These are phyloP conservation scores for Ascodesmis nigricans DNA, from an alignment of 495 filamentous ascomycete species.

Conservation along the genomic window DNA sequence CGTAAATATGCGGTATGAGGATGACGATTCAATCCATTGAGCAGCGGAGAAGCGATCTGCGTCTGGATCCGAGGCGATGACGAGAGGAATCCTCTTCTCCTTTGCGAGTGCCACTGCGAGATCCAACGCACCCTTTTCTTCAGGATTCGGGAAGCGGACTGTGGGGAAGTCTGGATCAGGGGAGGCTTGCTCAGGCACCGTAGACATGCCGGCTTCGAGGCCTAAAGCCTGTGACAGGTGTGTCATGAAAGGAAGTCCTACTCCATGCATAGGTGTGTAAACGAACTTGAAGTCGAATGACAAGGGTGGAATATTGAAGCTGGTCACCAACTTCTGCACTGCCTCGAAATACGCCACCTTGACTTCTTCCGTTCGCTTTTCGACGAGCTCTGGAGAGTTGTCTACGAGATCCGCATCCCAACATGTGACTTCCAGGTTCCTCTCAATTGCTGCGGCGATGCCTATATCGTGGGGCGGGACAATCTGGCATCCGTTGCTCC, in stretches of 20 bases:
- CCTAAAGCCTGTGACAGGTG: slow-evolving; percentile 28
- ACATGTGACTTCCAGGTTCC: slow-evolving; percentile 32
- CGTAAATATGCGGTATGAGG: slow-evolving; percentile 40
- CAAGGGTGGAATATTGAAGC: neutral
- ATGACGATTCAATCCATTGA: slow-evolving; percentile 30
- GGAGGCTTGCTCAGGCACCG: slow-evolving; percentile 19
- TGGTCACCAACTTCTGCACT: slow-evolving; percentile 23
- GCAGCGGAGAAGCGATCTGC: slow-evolving; percentile 50
- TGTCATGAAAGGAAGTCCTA: slow-evolving; percentile 32
- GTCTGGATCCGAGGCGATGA: slow-evolving; percentile 50
- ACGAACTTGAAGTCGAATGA: slow-evolving; percentile 25
- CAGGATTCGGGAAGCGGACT: slow-evolving; percentile 48
- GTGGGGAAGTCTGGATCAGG: slow-evolving; percentile 52
- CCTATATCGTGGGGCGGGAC: slow-evolving; percentile 40
- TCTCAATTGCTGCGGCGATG: slow-evolving; percentile 37
- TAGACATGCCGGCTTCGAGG: slow-evolving; percentile 24
- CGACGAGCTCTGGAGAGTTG: slow-evolving; percentile 21
- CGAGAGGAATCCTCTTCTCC: slow-evolving; percentile 26
- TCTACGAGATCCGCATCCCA: slow-evolving; percentile 31
- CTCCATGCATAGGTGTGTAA: slow-evolving; percentile 52
- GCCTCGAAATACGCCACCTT: slow-evolving; percentile 26
- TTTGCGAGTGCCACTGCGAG: slow-evolving; percentile 37
- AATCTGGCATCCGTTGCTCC: slow-evolving; percentile 47
- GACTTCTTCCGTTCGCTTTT: slow-evolving; percentile 25
- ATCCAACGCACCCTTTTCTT: slow-evolving; percentile 47